A percentile compares a stretch with the other conserved stretches of the same genome.
Evolutionary conservation across 345 rosid genomes (phyloP).

Genomic region (Odontarrhena argentea): DNA sequence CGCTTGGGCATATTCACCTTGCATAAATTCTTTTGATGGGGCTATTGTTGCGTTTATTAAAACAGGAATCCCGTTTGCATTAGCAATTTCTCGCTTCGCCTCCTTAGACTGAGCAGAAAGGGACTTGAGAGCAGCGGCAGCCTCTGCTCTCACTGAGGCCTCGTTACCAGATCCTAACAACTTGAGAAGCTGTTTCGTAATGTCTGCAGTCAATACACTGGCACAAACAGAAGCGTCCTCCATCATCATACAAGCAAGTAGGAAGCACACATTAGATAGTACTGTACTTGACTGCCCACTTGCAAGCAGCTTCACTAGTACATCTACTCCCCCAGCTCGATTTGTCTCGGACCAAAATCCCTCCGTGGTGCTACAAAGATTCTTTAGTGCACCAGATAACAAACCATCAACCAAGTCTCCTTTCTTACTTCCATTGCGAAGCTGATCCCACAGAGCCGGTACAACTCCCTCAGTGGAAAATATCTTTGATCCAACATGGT

Average conservation of each 20-base stretch:
- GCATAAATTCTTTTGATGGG: constrained; percentile 99
- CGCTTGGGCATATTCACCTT: constrained; percentile 97
- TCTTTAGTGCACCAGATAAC: constrained; percentile 92
- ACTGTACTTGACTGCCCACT: constrained; percentile 72
- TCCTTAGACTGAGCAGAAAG: constrained; percentile 94
- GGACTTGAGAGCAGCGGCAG: constrained; percentile 95
- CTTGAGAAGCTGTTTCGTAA: constrained; percentile 86
- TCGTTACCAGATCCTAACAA: constrained; percentile 94
- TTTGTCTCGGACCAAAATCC: constrained; percentile 94
- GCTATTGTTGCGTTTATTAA: constrained; percentile 97
- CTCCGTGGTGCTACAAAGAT: constrained; percentile 86
- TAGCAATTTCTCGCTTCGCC: constrained; percentile 89
- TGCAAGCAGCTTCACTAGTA: constrained; percentile 90
- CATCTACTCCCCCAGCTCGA: constrained; percentile 96
- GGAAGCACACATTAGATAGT: constrained; percentile 91
- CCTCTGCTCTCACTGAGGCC: constrained; percentile 96
- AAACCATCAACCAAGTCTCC: constrained; percentile 82
- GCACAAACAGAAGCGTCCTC: constrained; percentile 91
- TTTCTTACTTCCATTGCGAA: constrained; percentile 68
- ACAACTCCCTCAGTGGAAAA: constrained; percentile 99
- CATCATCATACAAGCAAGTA: constrained; percentile 96
- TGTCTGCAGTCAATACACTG: constrained; percentile 84
- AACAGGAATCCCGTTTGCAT: constrained; percentile 87
- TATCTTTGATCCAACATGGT: constrained; percentile 97
- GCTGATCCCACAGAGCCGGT: constrained; percentile 90